phyloP scores from a whole-genome alignment of 495 filamentous ascomycete species.

The Trichoderma asperelloides region DNA sequence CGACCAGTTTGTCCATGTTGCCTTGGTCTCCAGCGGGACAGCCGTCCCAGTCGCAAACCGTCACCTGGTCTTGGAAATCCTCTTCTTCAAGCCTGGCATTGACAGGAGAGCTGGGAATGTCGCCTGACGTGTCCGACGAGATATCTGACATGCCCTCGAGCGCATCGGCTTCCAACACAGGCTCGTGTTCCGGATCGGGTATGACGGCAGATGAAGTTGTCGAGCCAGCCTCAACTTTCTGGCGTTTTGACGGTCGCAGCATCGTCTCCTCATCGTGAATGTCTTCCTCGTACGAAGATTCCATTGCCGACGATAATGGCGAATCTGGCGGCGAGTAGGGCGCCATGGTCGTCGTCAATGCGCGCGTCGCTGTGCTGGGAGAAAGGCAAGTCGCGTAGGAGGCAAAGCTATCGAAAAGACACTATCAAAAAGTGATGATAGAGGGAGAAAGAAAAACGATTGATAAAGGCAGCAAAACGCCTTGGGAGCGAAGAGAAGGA shows the following conservation, averaged over 20 bases:
- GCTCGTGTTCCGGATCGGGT: conserved; percentile 29
- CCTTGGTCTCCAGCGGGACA: conserved; percentile 71
- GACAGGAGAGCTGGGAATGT: conserved; percentile 62
- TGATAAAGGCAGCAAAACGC: background rate
- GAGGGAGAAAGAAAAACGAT: background rate
- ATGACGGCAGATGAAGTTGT: conserved; percentile 36
- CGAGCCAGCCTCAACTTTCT: conserved; percentile 36
- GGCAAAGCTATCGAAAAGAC: background rate
- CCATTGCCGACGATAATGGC: conserved; percentile 30
- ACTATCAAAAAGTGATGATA: background rate
- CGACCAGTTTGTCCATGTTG: conserved; percentile 90
- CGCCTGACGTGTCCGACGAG: conserved; percentile 80
- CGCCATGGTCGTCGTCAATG: conserved; percentile 16
- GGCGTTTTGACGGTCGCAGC: conserved; percentile 41
- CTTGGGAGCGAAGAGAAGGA: background rate
- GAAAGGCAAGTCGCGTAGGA: background rate
- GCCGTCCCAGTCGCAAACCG: conserved; percentile 79
- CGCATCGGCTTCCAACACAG: conserved; percentile 28
- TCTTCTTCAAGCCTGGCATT: conserved; percentile 63
- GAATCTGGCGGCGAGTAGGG: conserved; percentile 27
- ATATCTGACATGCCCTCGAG: conserved; percentile 49
- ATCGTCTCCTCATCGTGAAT: conserved; percentile 26
- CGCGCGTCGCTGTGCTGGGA: background rate
- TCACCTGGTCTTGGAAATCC: conserved; percentile 82
- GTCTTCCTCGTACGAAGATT: conserved; percentile 38